Percentiles rank a stretch among this genome's conserved stretches.
Evolutionary conservation across 2,329 filamentous ascomycete species (phyloP).

Genomic region (Beauveria sp.): DNA sequence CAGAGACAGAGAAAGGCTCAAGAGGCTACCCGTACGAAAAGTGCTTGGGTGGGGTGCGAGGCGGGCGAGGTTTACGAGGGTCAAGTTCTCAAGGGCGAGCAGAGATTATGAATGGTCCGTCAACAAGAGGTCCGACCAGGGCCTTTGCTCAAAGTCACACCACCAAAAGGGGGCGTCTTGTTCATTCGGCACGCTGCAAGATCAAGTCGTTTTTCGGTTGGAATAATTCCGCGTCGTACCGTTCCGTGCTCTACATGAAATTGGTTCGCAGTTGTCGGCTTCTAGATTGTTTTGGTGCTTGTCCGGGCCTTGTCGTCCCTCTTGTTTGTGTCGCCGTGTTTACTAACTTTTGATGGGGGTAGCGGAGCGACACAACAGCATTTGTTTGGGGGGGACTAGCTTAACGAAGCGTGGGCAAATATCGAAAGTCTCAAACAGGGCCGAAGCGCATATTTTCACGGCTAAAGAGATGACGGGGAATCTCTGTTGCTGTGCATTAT

Average conservation of each 20-base stretch:
- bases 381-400: background rate
- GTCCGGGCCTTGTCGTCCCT: background rate
- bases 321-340: constrained; percentile 6
- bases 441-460: background rate
- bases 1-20: background rate
- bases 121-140: background rate
- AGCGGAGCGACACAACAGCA: background rate
- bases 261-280: background rate
- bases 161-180: background rate
- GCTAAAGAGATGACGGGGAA: background rate
- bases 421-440: background rate
- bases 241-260: background rate
- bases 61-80: constrained; percentile 5
- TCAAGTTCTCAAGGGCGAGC: background rate
- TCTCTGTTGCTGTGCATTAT: background rate
- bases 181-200: background rate
- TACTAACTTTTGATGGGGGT: constrained; percentile 2
- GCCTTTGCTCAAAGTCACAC: background rate
- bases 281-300: background rate
- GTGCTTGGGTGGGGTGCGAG: constrained; percentile 1
- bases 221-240: background rate
- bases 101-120: background rate
- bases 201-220: background rate
- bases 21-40: constrained; percentile 2
- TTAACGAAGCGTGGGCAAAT: background rate